phyloP scores from a whole-genome alignment of 1,284 basidiomycete species.

The Stereum hirsutum region DNA sequence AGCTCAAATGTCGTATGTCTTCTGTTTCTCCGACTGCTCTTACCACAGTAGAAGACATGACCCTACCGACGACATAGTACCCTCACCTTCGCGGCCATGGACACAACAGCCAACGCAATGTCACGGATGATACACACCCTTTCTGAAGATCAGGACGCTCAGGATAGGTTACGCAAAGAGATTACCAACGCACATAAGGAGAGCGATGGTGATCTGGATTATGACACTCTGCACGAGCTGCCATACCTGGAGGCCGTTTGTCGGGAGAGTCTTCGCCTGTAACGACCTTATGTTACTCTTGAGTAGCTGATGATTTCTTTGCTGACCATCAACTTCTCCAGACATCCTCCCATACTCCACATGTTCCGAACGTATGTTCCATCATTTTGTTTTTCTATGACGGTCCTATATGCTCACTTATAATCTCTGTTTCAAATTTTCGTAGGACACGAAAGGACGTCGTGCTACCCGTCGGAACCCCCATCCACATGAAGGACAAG shows the following conservation, averaged over 20 bases:
- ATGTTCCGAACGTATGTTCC: slow-evolving; percentile 30
- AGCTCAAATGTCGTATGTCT: not conserved
- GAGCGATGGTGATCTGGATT: not conserved
- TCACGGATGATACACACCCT: not conserved
- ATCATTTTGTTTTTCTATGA: not conserved
- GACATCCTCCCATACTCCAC: slow-evolving; percentile 32
- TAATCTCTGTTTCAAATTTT: not conserved
- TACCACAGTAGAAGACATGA: too few species aligned
- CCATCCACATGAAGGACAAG: slow-evolving; percentile 8
- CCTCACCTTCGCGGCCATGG: not conserved
- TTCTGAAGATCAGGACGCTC: not conserved
- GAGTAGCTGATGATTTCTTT: not conserved
- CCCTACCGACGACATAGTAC: not conserved
- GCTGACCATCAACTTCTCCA: not conserved
- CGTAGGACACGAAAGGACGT: not conserved
- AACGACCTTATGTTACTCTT: slow-evolving; percentile 26
- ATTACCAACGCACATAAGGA: not conserved
- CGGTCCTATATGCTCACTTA: not conserved
- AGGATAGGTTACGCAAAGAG: not conserved
- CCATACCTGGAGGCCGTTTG: slow-evolving; percentile 31
- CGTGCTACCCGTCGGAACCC: slow-evolving; percentile 10
- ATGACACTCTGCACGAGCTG: not conserved
- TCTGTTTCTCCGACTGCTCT: not conserved
- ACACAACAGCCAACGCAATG: not conserved
- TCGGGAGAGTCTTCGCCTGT: slow-evolving; percentile 26